Conservation (phyloP, 2,329 filamentous ascomycete species). For the Zymoseptoria tritici region DNA sequence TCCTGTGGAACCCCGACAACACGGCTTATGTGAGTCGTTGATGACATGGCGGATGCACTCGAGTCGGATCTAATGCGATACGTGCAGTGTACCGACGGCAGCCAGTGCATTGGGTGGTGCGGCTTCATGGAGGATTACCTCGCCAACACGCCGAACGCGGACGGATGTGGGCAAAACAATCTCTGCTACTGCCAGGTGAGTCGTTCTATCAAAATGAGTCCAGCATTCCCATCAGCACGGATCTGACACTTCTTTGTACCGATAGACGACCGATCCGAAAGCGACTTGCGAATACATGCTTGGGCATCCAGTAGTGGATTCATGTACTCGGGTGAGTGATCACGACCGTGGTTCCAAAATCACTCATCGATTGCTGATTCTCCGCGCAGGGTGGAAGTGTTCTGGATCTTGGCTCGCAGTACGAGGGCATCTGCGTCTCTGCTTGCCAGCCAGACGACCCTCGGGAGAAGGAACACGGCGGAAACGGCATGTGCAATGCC, state of each 20-base stretch:
- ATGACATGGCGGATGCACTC: background rate
- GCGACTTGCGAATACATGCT: too few relatives aligned
- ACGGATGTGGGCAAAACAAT: background rate
- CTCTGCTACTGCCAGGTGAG: background rate
- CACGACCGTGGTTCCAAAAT: too few relatives aligned
- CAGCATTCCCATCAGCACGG: background rate
- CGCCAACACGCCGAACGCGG: background rate
- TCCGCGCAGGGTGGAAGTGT: too few relatives aligned
- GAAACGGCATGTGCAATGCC: too few relatives aligned
- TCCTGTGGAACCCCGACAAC: background rate
- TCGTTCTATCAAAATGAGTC: background rate
- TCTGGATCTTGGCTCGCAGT: too few relatives aligned
- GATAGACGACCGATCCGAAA: too few relatives aligned
- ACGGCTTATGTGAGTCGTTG: background rate
- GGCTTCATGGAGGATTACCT: background rate
- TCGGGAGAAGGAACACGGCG: too few relatives aligned
- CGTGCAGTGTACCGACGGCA: background rate
- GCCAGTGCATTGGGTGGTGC: background rate
- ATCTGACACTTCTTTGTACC: background rate
- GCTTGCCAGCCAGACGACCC: too few relatives aligned
- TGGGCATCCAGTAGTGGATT: too few relatives aligned
- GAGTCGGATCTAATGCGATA: background rate
- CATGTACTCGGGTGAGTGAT: too few relatives aligned
- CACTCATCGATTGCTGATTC: too few relatives aligned
- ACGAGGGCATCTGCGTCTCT: too few relatives aligned